Evolutionary conservation across 2,329 filamentous ascomycete genomes (phyloP).

Genomic region (Chaetomiaceae sp.): DNA sequence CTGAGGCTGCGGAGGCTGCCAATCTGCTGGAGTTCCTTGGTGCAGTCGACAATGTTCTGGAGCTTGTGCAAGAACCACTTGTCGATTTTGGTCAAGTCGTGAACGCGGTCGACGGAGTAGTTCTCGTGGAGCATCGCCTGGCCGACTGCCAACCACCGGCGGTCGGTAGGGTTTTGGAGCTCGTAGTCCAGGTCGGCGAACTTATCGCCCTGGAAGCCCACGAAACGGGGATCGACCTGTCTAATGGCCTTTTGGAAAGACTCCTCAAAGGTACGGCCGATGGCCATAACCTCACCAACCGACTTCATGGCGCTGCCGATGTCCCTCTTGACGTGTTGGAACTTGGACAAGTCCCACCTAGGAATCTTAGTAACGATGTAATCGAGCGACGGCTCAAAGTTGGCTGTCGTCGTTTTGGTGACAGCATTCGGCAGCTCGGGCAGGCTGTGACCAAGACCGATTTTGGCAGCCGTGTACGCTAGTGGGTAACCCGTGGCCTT

Average conservation of each 20-base stretch:
- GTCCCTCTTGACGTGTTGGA: constrained; percentile 96
- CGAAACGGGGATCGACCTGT: constrained; percentile 85
- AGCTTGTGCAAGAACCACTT: constrained; percentile 99
- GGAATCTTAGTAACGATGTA: constrained; percentile 99
- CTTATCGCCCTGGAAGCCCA: constrained; percentile 91
- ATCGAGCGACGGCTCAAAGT: constrained; percentile 95
- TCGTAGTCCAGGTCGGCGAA: constrained; percentile 90
- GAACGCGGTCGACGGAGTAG: constrained; percentile 86
- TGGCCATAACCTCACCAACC: constrained; percentile 98
- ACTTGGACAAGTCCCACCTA: constrained; percentile 96
- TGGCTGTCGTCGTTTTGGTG: constrained; percentile 96
- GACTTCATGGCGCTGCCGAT: constrained; percentile 99
- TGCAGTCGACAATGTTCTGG: constrained; percentile 91
- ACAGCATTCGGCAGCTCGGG: constrained; percentile 96
- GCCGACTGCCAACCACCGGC: constrained; percentile 93
- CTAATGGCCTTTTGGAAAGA: constrained; percentile 98
- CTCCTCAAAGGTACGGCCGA: constrained; percentile 96
- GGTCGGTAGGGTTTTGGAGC: constrained; percentile 87
- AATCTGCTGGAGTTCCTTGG: constrained; percentile 74
- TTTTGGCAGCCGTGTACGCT: constrained; percentile 96
- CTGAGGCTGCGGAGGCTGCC: constrained; percentile 79
- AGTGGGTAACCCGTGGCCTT: constrained; percentile 97
- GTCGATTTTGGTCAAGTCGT: constrained; percentile 96
- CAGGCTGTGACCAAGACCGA: constrained; percentile 89
- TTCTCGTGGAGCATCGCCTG: constrained; percentile 97